Base-by-base conservation (phyloP, 768 basidiomycete genomes). In the Rhodotorula kratochvilovae region DNA sequence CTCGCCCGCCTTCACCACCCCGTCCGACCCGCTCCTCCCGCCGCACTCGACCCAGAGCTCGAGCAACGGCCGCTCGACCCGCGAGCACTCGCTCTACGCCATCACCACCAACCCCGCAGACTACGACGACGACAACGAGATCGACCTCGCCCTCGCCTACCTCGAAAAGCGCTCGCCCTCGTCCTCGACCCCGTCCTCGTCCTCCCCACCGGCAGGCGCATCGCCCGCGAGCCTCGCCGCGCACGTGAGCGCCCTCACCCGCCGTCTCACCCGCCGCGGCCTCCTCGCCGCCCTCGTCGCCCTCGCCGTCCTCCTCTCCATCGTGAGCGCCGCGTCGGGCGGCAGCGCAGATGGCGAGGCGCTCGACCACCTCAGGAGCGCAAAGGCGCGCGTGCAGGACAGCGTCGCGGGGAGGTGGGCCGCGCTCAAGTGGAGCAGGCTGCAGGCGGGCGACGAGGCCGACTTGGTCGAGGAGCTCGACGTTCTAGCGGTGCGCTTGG, bases 121-220 rank as follows among this genome's bases (percentile, higher is more conserved):
- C 31, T 31, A 29, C 59, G 46, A 27, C 33, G 46, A 61, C 33
- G 60, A 61, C 45, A 48, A 61, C 23, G 60, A 61, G 45, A 31
- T 46, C 60, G 60, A 61, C 31, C 43, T 13, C 16, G 31, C 27
- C 12, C n/a, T 15, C 13, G 53, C 53, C 13, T 54, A 54, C 31
- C 53, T 27, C 31, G 8, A 39, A 13, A 33, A 27, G 15, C n/a
- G 29, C 51, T 53, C 48, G 25, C 8, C 25, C 25, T 50, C 48
- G 25, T 7, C 51, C n/a, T 53, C 51, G 51, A 13, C 51, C n/a
- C 25, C 23, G 48, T 23, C 48, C 5, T 50, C 48, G 1, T 5
- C 25, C 11, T 11, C 5, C 48, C 6, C 23, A 5, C 2, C 48
- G 46, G n/a, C n/a, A n/a, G 21, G 46, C 25, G 25, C 48, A 27